These are phyloP conservation scores for Boletus vermiculosoides DNA, from an alignment of 768 basidiomycete species.

Conservation along the genomic window DNA sequence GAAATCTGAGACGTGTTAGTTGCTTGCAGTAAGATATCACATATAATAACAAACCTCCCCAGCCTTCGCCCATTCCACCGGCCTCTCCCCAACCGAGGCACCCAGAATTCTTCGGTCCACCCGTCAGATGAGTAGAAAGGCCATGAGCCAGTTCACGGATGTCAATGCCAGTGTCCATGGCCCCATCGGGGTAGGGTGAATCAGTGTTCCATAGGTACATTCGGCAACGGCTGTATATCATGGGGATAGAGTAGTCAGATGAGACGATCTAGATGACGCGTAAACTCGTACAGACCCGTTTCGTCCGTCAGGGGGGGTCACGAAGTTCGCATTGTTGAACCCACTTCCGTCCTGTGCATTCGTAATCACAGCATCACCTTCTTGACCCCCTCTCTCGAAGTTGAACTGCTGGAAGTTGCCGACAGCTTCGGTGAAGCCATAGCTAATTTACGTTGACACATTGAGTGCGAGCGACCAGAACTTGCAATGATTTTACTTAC, in stretches of 20 bases:
- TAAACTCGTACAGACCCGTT: conserved; percentile 49
- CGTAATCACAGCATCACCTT: conserved; percentile 87
- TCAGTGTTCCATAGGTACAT: conserved; percentile 98
- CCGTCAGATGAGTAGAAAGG: conserved; percentile 84
- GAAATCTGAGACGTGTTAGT: conserved; percentile 49
- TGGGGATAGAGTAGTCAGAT: background rate
- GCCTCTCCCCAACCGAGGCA: too few relatives aligned
- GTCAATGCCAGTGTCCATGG: conserved; percentile 95
- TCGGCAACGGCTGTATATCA: conserved; percentile 59
- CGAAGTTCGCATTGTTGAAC: conserved; percentile 91
- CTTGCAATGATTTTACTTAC: too few relatives aligned
- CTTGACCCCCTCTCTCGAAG: conserved; percentile 85
- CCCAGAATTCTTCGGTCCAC: too few relatives aligned
- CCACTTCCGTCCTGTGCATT: conserved; percentile 98
- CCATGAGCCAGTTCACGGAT: conserved; percentile 91
- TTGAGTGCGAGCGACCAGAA: too few relatives aligned
- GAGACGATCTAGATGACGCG: too few relatives aligned
- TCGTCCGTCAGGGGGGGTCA: conserved; percentile 81
- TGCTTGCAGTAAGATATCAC: too few relatives aligned
- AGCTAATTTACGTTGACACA: too few relatives aligned
- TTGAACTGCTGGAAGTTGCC: conserved; percentile 99
- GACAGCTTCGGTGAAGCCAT: conserved; percentile 71
- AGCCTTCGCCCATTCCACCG: too few relatives aligned
- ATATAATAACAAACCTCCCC: too few relatives aligned
- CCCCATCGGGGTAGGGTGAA: conserved; percentile 89